Percentiles rank a stretch among this genome's conserved stretches.
These are phyloP conservation scores for Thuja plicata DNA, from an alignment of 83 land plant species.

Conservation along the genomic window DNA sequence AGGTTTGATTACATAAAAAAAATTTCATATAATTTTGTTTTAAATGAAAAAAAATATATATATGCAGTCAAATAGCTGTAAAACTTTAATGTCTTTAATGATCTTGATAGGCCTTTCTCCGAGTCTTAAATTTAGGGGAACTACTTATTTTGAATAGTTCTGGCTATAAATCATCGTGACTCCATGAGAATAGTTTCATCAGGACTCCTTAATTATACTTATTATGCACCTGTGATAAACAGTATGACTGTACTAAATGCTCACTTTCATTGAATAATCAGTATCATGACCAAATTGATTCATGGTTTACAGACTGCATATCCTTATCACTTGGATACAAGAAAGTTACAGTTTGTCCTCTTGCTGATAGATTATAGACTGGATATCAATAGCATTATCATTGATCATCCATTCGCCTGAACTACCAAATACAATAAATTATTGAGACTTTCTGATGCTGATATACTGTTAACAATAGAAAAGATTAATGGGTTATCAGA, in stretches of 20 bases:
- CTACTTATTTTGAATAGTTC: not conserved
- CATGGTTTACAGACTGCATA: not conserved
- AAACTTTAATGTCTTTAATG: too few relatives aligned
- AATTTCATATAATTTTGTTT: too few relatives aligned
- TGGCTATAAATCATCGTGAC: not conserved
- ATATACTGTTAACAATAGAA: not conserved
- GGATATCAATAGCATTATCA: not conserved
- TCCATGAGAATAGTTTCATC: not conserved
- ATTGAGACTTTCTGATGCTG: conserved; percentile 1
- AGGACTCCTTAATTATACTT: not conserved
- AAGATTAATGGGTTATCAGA: not conserved
- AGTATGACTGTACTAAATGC: not conserved
- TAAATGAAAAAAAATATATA: too few relatives aligned
- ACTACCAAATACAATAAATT: not conserved
- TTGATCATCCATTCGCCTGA: not conserved
- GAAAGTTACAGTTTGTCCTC: not conserved
- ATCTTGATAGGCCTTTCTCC: too few relatives aligned
- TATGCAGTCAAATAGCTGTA: too few relatives aligned
- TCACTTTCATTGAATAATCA: not conserved
- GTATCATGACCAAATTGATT: not conserved
- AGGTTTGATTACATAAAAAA: too few relatives aligned
- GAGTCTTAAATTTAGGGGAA: not conserved
- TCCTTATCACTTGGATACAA: not conserved
- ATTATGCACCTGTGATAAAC: not conserved
- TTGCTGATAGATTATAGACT: not conserved